These are phyloP conservation scores for Ogataea chonburiensis DNA, from an alignment of 805 yeast species.

Conservation along the genomic window DNA sequence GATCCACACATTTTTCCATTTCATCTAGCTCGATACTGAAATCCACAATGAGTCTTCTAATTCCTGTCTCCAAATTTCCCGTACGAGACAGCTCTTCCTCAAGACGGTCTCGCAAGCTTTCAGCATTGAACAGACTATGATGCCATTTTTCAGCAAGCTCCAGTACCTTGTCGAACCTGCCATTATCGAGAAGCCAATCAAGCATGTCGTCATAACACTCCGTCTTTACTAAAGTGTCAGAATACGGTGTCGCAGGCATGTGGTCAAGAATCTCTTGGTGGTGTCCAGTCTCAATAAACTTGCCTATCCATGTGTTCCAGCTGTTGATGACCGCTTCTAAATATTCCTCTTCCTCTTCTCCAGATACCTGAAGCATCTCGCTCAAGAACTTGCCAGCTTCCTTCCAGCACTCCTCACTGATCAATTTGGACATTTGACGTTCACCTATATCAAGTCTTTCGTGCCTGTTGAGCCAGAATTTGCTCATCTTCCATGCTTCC, in stretches of 20 bases:
- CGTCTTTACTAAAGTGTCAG: constrained; percentile 32
- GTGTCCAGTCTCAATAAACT: constrained; percentile 49
- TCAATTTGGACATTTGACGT: constrained; percentile 46
- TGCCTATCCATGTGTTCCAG: constrained; percentile 67
- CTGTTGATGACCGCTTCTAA: constrained; percentile 34
- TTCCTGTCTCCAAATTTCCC: constrained; percentile 6
- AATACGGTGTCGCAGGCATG: constrained; percentile 51
- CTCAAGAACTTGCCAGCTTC: constrained; percentile 52
- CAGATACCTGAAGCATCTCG: constrained; percentile 35
- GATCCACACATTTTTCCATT: constrained; percentile 62
- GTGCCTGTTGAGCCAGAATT: constrained; percentile 46
- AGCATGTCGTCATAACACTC: constrained; percentile 49
- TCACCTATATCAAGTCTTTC: constrained; percentile 62
- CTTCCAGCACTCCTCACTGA: constrained; percentile 50
- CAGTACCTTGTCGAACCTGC: constrained; percentile 38
- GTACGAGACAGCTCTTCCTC: constrained; percentile 41
- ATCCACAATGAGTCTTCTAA: constrained; percentile 47
- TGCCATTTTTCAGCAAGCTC: constrained; percentile 58
- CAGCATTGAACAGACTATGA: constrained; percentile 47
- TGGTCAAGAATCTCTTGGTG: constrained; percentile 45
- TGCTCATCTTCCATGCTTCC: constrained; percentile 80
- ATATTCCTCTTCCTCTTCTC: constrained; percentile 21
- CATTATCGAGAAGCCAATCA: constrained; percentile 40
- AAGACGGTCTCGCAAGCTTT: constrained; percentile 42
- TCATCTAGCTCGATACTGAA: constrained; percentile 58